phyloP scores from a whole-genome alignment of 352 stramenopile species.

The Phytophthora sansomeana region DNA sequence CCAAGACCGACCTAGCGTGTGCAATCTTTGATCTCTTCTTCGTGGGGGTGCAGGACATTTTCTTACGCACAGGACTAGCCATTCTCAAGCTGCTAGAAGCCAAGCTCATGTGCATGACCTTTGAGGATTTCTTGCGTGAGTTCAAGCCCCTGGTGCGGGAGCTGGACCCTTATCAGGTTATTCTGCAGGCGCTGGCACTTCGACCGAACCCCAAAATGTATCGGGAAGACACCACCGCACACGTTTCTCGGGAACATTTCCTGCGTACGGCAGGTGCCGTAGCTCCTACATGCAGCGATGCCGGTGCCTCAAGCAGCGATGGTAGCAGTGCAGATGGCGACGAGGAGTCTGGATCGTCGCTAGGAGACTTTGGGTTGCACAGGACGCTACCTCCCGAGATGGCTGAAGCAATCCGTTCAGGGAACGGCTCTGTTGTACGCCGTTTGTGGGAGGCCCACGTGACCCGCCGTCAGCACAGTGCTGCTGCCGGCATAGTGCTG shows the following conservation, averaged over 20 bases:
- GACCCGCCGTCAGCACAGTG: constrained; percentile 30
- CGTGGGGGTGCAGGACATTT: constrained; percentile 80
- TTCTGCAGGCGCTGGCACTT: constrained; percentile 68
- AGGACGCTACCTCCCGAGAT: constrained; percentile 70
- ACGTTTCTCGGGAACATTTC: constrained; percentile 65
- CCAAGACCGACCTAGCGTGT: constrained; percentile 80
- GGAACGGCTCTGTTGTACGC: constrained; percentile 49
- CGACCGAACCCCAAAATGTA: constrained; percentile 55
- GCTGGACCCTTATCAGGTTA: constrained; percentile 80
- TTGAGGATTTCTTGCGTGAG: constrained; percentile 84
- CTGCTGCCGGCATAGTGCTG: constrained; percentile 43
- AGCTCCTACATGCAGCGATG: constrained; percentile 27
- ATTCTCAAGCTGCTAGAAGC: constrained; percentile 82
- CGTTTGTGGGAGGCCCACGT: constrained; percentile 61
- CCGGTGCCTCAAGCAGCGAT: constrained; percentile 33
- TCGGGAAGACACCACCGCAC: constrained; percentile 58
- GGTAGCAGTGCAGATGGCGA: constrained; percentile 37
- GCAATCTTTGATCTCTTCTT: constrained; percentile 90
- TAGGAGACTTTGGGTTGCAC: constrained; percentile 63
- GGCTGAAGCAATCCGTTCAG: constrained; percentile 44
- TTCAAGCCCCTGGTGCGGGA: constrained; percentile 83
- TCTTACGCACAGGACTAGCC: constrained; percentile 78
- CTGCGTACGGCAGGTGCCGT: constrained; percentile 37
- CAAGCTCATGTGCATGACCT: constrained; percentile 87
- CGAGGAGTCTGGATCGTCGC: constrained; percentile 34